Evolutionary conservation across 768 basidiomycete species (phyloP).

Genomic region (Pleurotus salmoneostramineus): DNA sequence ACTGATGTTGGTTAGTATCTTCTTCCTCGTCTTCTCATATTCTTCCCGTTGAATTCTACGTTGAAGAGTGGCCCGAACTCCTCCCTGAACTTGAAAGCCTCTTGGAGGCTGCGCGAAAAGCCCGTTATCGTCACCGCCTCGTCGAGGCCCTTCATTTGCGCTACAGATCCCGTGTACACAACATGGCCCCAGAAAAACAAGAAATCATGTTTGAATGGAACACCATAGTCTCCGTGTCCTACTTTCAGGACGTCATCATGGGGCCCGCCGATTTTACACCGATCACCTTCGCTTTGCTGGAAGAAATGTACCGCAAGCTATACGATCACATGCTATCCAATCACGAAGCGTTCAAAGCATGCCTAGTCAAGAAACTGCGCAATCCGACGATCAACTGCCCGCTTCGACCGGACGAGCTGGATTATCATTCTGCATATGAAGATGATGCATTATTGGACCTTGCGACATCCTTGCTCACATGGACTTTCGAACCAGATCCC

Average conservation of each 20-base stretch:
- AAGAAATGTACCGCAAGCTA: neutral
- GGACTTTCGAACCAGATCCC: neutral
- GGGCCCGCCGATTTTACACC: neutral
- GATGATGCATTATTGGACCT: neutral
- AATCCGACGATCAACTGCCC: neutral
- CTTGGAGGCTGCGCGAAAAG: neutral
- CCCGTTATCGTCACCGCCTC: neutral
- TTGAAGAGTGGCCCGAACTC: neutral
- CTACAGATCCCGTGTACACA: neutral
- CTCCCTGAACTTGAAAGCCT: neutral
- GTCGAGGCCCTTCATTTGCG: neutral
- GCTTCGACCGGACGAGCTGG: neutral
- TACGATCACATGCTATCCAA: neutral
- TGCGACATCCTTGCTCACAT: neutral
- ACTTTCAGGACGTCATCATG: neutral
- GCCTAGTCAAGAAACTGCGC: neutral
- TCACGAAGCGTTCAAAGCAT: neutral
- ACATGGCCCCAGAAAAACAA: neutral
- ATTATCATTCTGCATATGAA: neutral
- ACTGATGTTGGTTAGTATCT: neutral
- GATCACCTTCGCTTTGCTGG: neutral
- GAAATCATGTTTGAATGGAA: neutral
- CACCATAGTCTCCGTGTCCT: neutral
- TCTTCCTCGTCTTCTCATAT: neutral
- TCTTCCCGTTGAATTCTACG: neutral